Base-by-base conservation (phyloP, 2,329 filamentous ascomycete genomes). In the Dactylellina sp. region DNA sequence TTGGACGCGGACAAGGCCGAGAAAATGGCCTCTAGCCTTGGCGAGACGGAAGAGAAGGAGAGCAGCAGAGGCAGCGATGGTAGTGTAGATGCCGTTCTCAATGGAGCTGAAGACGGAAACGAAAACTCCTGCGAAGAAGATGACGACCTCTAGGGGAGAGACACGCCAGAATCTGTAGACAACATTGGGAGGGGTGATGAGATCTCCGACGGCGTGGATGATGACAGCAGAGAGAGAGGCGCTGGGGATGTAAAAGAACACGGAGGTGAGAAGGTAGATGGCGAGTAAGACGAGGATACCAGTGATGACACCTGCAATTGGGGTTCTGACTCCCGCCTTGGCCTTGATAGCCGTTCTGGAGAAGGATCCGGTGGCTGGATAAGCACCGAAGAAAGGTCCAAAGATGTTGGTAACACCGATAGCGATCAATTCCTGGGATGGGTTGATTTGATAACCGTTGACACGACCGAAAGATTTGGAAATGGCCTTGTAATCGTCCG, bases 271-370 rank as follows among this genome's bases (percentile, higher is more conserved):
- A 9, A 91, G 91, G 79, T 97, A 98, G 75, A 97, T 92, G 37
- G 95, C 93, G 7, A 98, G 84, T 0, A 98, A 85, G 2, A 98
- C 94, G 12, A 98, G 86, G 12, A 91, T 61, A 0, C 91, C 93
- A 6, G 93, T 97, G 76, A 98, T 91, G 44, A 96, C 86, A 82
- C 95, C 94, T 14, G 92, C 93, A 63, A 97, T 88, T 0, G 94
- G 94, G 3, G 93, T 97, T 22, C 92, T 89, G 2, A 97, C 94
- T 79, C 95, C 95, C 55, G 95, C 93, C 82, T 98, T 98, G 2
- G 94, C 95, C 82, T 97, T 96, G 83, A 98, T 97, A 60, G 95
- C 94, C 25, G 95, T 98, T 75, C 95, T 89, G 37, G 92, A 96
- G 84, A 98, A 98, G 1, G 95, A 98, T 0, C 95, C 95, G 1